These are phyloP conservation scores for Hansfordia pulvinata DNA, from an alignment of 2,329 filamentous ascomycete genomes.

Conservation along the genomic window DNA sequence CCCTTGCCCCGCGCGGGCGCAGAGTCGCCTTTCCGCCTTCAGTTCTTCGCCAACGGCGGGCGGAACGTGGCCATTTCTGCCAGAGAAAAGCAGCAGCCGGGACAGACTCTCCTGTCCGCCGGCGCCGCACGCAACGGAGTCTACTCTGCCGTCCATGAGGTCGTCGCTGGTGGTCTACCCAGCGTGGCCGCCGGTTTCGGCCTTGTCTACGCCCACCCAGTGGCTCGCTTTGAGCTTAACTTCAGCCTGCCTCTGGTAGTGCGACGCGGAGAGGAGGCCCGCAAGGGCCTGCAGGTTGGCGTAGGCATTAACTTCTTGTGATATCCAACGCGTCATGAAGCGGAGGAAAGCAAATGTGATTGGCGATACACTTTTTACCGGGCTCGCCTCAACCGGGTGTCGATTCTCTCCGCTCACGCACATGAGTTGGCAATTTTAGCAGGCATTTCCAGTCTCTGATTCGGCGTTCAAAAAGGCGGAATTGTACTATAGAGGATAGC, in stretches of 20 bases:
- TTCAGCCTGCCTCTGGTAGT: slow-evolving; percentile 78
- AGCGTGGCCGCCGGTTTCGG: slow-evolving; percentile 81
- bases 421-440: no score
- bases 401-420: no score
- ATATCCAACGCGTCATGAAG: no score
- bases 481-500: no score
- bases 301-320: slow-evolving; percentile 94
- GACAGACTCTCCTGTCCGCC: slow-evolving; percentile 20
- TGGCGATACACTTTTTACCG: no score
- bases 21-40: slow-evolving; percentile 74
- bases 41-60: slow-evolving; percentile 85
- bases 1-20: slow-evolving; percentile 72
- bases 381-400: no score
- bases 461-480: no score
- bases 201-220: slow-evolving; percentile 86
- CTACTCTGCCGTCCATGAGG: slow-evolving; percentile 49
- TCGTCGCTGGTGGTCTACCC: slow-evolving; percentile 65
- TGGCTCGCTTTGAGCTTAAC: slow-evolving; percentile 90
- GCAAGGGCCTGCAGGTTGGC: slow-evolving; percentile 90
- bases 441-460: no score
- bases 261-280: slow-evolving; percentile 69
- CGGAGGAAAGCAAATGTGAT: no score
- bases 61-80: slow-evolving; percentile 58
- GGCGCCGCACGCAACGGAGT: slow-evolving; percentile 38
- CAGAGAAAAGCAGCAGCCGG: slow-evolving; percentile 23